Evolutionary conservation across 2,329 filamentous ascomycete genomes (phyloP), one percentile per base, ranked within the genome.

Genomic region (Metarhizium anisopliae): DNA sequence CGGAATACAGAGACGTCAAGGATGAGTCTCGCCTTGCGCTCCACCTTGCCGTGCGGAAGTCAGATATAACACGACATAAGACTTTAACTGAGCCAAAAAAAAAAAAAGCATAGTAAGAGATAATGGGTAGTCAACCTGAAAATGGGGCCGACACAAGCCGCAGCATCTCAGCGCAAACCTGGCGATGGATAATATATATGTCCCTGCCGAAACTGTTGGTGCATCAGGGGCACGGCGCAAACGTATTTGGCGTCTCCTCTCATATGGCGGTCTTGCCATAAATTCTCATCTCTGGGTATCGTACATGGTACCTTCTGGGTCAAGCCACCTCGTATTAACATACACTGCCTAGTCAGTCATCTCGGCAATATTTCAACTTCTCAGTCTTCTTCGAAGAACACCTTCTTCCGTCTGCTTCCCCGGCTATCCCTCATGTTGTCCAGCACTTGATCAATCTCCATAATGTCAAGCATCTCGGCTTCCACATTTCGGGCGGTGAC

Each of bases 1-100:
- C 83, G 81, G 83, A 86, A 86, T 86, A 86, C 83, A 86, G 81
- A 85, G 82, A 79, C 77, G 74, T 78, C 83, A 86, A 86, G 83
- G 83, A 86, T 82, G 74, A 75, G 69, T 83, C 83, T 86, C 82
- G 81, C 83, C 83, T 86, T 86, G 83, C 81, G 82, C 83, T 86
- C 83, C 83, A 86, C 83, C 83, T 82, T 78, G 82, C 82, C 82
- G 81, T 83, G 83, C 83, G 83, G 81, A 81, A 65, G n/a, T 20
- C 7, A 55, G 30, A 52, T 35, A 51, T 52, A 45, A 36, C 25
- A 51, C 29, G 11, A 11, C 25, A 42, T 25, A 25, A 25, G 42
- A 38, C 42, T 56, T 11, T 18, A 20, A 20, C 38, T 25, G 25
- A 25, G 25, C 25, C 25, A 4, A 25, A 25, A 25, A 25, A 25